Evolutionary conservation across 257 asterid species (phyloP).

Genomic region (Solanum ossicruentum): DNA sequence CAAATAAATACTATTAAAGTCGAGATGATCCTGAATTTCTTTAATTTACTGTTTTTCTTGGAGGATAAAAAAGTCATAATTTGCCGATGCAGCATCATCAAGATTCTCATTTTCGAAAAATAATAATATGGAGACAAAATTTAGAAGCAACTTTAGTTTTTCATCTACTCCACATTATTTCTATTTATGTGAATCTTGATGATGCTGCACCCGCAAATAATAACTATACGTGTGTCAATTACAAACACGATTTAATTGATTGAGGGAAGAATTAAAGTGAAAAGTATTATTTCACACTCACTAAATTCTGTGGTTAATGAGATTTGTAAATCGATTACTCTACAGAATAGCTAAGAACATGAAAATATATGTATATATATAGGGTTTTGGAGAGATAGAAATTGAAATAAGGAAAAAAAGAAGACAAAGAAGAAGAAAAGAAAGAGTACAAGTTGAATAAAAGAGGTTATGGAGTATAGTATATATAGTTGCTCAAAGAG

Average conservation of each 20-base stretch:
- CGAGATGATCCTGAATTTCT: not conserved
- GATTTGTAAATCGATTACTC: not conserved
- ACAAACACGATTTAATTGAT: not conserved
- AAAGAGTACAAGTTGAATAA: not conserved
- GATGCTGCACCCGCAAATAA: constrained; percentile 23
- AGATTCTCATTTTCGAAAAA: constrained; percentile 20
- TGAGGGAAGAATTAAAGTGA: not conserved
- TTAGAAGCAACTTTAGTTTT: too few relatives aligned
- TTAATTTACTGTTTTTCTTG: not conserved
- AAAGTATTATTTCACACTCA: not conserved
- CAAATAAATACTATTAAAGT: not conserved
- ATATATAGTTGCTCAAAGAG: not conserved
- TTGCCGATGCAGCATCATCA: constrained; percentile 39
- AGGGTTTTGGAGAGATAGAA: not conserved
- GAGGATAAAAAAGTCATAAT: not conserved
- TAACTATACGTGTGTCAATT: not conserved
- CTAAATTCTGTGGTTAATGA: not conserved
- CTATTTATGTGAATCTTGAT: constrained; percentile 16
- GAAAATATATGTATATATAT: not conserved
- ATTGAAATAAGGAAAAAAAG: not conserved
- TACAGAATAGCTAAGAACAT: not conserved
- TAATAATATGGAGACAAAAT: not conserved
- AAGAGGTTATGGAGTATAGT: not conserved
- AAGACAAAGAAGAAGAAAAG: not conserved
- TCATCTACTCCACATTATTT: not conserved